These are phyloP conservation scores for Fusarium marasasianum DNA, from an alignment of 2,329 filamentous ascomycete species.

Conservation along the genomic window DNA sequence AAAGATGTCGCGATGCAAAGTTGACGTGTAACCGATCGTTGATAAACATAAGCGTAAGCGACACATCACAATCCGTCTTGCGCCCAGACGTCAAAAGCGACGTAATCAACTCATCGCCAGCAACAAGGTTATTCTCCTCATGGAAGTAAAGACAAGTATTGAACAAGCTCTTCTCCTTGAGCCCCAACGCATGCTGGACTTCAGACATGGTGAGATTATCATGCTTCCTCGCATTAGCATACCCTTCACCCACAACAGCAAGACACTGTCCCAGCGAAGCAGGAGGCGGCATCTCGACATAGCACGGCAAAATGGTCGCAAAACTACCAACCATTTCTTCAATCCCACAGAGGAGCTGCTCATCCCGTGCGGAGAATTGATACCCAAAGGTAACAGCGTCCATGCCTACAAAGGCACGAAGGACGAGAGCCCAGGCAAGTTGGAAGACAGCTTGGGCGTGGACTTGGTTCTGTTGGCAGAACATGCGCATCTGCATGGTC, in stretches of 20 bases:
- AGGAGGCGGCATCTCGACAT: constrained; percentile 45
- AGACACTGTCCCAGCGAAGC: constrained; percentile 48
- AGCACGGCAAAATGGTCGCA: constrained; percentile 51
- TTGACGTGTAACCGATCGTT: constrained; percentile 54
- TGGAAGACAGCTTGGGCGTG: constrained; percentile 62
- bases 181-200: constrained; percentile 57
- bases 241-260: constrained; percentile 44
- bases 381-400: constrained; percentile 66
- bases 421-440: constrained; percentile 68
- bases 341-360: constrained; percentile 53
- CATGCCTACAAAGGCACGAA: constrained; percentile 63
- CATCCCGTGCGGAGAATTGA: constrained; percentile 56
- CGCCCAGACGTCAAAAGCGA: constrained; percentile 41
- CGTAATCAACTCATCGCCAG: background rate
- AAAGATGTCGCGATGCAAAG: constrained; percentile 56
- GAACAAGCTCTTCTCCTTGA: constrained; percentile 56
- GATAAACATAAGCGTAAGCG: constrained; percentile 55
- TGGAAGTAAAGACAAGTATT: constrained; percentile 62
- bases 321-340: constrained; percentile 58
- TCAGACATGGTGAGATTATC: constrained; percentile 58
- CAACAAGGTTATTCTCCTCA: constrained; percentile 45
- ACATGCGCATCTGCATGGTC: constrained; percentile 54
- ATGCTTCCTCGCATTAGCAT: constrained; percentile 42
- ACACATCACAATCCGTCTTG: constrained; percentile 58
- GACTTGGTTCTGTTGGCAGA: constrained; percentile 52